Conservation (phyloP, 768 basidiomycete genomes). For the Flagelloscypha sp. region DNA sequence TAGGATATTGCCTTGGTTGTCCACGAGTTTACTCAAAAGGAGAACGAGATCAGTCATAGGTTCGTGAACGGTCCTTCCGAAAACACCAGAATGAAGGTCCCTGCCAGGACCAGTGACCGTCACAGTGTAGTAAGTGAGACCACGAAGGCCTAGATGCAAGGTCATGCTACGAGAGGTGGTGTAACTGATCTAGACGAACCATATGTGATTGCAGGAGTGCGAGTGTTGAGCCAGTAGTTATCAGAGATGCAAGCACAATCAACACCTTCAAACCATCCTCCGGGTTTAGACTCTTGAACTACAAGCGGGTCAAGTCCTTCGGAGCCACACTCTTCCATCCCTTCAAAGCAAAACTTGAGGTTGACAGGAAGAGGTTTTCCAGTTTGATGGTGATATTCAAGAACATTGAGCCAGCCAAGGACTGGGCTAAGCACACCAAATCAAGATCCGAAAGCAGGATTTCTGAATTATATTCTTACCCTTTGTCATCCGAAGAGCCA, state of each 20-base stretch:
- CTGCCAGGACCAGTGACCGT: slow-evolving; percentile 75
- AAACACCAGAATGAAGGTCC: slow-evolving; percentile 87
- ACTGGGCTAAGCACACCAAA: too few relatives aligned
- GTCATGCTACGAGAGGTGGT: too few relatives aligned
- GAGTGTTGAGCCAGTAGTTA: slow-evolving; percentile 89
- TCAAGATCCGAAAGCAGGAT: too few relatives aligned
- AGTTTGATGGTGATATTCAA: slow-evolving; percentile 71
- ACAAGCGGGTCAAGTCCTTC: slow-evolving; percentile 89
- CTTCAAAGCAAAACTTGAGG: slow-evolving; percentile 87
- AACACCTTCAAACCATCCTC: slow-evolving; percentile 78
- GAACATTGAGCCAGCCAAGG: slow-evolving; percentile 82
- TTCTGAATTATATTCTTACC: too few relatives aligned
- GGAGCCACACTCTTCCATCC: slow-evolving; percentile 94
- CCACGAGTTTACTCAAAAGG: slow-evolving; percentile 81
- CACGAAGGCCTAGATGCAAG: too few relatives aligned
- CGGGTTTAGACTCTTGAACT: slow-evolving; percentile 57
- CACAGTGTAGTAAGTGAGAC: slow-evolving; percentile 79
- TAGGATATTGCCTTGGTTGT: slow-evolving; percentile 70
- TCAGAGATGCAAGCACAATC: slow-evolving; percentile 94
- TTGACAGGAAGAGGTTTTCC: slow-evolving; percentile 78
- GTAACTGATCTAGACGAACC: too few relatives aligned
- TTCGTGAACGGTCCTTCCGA: slow-evolving; percentile 75
- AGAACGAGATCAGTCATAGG: slow-evolving; percentile 91
- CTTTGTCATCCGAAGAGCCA: slow-evolving; percentile 88
- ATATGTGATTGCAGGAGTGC: slow-evolving; percentile 76